Evolutionary conservation across 1,139 yeast species (phyloP).

Genomic region (Suhomyces panamericanus): DNA sequence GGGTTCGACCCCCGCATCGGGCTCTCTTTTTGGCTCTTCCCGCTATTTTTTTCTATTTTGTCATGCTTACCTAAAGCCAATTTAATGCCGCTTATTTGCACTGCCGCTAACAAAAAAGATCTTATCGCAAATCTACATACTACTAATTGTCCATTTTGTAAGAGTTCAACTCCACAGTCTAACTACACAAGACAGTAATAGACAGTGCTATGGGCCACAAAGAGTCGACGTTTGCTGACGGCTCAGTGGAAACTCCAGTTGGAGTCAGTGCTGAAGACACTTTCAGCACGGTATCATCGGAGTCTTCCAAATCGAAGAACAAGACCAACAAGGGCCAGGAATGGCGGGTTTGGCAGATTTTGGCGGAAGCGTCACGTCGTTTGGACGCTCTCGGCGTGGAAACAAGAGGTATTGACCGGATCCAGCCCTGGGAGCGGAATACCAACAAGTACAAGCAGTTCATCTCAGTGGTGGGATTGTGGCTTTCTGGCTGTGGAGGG

Average conservation of each 20-base stretch:
- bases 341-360: constrained; percentile 6
- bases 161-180: neutral
- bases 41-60: neutral
- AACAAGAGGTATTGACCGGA: constrained; percentile 77
- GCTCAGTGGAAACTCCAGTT: neutral
- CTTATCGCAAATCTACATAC: neutral
- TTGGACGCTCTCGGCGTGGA: constrained; percentile 61
- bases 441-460: constrained; percentile 49
- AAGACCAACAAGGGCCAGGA: neutral
- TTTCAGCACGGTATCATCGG: neutral
- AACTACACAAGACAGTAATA: neutral
- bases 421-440: constrained; percentile 67
- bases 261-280: neutral
- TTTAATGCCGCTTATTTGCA: no score
- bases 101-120: neutral
- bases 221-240: neutral
- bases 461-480: constrained; percentile 65
- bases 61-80: neutral
- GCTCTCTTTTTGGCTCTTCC: constrained; percentile 21
- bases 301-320: constrained; percentile 1
- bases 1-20: constrained; percentile 54
- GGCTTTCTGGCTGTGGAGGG: constrained; percentile 86
- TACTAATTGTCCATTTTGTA: neutral
- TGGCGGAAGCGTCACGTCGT: constrained; percentile 21
- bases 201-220: constrained; percentile 2